Conservation (phyloP, 176 grass and related monocot species). For the Chrysopogon serrulatus region DNA sequence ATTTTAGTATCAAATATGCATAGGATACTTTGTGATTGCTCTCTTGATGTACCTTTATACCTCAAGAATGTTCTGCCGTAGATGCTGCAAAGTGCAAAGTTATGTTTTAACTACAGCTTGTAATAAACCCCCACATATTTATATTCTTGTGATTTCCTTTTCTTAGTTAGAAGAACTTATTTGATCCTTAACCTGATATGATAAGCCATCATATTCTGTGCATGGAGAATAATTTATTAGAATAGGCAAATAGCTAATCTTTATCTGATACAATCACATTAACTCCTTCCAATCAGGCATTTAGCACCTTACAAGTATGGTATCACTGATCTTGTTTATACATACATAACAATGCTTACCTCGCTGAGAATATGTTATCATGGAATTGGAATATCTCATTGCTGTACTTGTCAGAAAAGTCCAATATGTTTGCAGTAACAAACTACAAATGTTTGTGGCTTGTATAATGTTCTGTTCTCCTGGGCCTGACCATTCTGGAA, state of each 20-base stretch:
- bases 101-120: not conserved
- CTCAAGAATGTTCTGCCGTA: not conserved
- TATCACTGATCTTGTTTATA: not conserved
- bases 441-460: not conserved
- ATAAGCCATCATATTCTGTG: not conserved
- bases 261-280: not conserved
- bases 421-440: not conserved
- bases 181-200: not conserved
- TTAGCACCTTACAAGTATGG: not conserved
- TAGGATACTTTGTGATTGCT: not conserved
- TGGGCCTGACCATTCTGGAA: not conserved
- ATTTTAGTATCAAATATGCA: not conserved
- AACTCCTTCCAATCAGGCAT: not conserved
- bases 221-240: not conserved
- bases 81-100: not conserved
- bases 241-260: not conserved
- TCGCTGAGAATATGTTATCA: not conserved
- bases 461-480: not conserved
- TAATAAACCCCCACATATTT: not conserved
- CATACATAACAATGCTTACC: not conserved
- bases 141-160: not conserved
- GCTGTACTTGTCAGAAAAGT: not conserved
- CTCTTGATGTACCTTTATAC: not conserved
- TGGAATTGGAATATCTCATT: not conserved
- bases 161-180: not conserved